Base-by-base conservation (phyloP, 805 yeast species). In the Sugiyamaella valdiviana region DNA sequence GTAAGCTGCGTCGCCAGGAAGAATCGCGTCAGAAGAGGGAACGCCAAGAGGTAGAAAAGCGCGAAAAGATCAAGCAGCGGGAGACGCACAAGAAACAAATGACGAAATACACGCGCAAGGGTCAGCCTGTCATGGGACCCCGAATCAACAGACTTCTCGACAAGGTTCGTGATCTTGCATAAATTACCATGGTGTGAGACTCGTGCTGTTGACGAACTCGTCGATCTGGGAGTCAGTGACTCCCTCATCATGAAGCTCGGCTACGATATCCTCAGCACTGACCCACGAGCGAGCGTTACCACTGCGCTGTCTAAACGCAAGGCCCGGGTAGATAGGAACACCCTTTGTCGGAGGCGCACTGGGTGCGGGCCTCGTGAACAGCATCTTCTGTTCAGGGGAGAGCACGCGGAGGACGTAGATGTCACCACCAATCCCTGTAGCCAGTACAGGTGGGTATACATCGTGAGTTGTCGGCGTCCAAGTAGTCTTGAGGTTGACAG, bases 71-170 rank as follows among this genome's bases (percentile, higher is more conserved):
- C 66, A 78, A 69, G 51, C 72, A 65, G 59, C 69, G 60, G n/a
- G 56, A 56, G 26, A 43, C 48, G 38, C 76, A 74, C 56, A 69
- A 74, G 23, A 72, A 75, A 50, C 64, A 59, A 19, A 56, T 82
- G 45, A 67, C 72, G 6, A 71, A 75, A 50, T 80, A 71, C 52
- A 90, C 95, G 1, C 72, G 73, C 57, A 62, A 70, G 2, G 98
- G 98, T 0, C 98, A 90, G 64, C 97, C 97, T 2, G 66, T 78
- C 40, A 86, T 90, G 91, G 96, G 88, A 0, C 95, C 96, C 14
- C 78, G 95, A 65, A 86, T 90, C 50, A 82, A 79, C 48, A 78
- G 80, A 57, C 69, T 90, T 39, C 71, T 90, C 43, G 93, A 84
- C 46, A 86, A 88, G 64, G 85, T 90, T 52, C 80, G 32, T 26